Percentiles rank a stretch among this genome's conserved stretches.
These are phyloP conservation scores for Strobilomyces dryophilus DNA, from an alignment of 768 basidiomycete species.

Conservation along the genomic window DNA sequence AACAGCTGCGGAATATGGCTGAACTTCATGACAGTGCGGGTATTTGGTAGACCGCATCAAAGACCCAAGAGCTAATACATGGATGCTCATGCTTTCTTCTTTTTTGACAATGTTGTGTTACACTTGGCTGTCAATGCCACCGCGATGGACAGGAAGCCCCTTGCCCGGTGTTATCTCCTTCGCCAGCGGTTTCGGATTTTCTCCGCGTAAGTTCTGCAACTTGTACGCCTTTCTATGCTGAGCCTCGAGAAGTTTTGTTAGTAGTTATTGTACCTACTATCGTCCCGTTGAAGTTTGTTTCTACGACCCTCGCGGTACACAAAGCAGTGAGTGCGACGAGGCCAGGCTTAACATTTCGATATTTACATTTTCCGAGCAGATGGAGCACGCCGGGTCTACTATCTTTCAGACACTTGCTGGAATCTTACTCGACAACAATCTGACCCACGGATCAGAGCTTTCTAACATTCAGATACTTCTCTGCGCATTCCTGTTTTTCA, in stretches of 20 bases:
- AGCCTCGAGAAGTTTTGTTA: constrained; percentile 49
- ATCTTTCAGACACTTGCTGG: constrained; percentile 74
- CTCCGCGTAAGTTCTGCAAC: constrained; percentile 45
- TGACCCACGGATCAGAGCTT: not conserved
- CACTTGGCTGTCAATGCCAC: constrained; percentile 62
- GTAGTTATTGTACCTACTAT: constrained; percentile 73
- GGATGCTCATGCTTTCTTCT: constrained; percentile 56
- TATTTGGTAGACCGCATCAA: constrained; percentile 58
- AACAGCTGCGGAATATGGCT: not conserved
- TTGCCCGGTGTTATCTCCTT: constrained; percentile 59
- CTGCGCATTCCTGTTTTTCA: constrained; percentile 52
- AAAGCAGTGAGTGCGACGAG: constrained; percentile 54
- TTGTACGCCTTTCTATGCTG: not conserved
- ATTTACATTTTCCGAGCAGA: constrained; percentile 33
- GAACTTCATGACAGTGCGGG: constrained; percentile 46
- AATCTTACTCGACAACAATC: constrained; percentile 49
- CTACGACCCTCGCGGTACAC: constrained; percentile 74
- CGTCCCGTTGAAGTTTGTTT: constrained; percentile 67
- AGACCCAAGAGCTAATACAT: constrained; percentile 52
- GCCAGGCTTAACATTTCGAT: not conserved
- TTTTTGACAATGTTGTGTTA: constrained; percentile 58
- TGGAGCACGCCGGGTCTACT: constrained; percentile 72
- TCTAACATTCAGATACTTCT: constrained; percentile 48
- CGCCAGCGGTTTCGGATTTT: constrained; percentile 67
- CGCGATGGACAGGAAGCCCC: constrained; percentile 51